A percentile compares a stretch with the other conserved stretches of the same genome.
Conservation (phyloP, 2,329 filamentous ascomycete genomes). For the Fusarium tjaetaba region DNA sequence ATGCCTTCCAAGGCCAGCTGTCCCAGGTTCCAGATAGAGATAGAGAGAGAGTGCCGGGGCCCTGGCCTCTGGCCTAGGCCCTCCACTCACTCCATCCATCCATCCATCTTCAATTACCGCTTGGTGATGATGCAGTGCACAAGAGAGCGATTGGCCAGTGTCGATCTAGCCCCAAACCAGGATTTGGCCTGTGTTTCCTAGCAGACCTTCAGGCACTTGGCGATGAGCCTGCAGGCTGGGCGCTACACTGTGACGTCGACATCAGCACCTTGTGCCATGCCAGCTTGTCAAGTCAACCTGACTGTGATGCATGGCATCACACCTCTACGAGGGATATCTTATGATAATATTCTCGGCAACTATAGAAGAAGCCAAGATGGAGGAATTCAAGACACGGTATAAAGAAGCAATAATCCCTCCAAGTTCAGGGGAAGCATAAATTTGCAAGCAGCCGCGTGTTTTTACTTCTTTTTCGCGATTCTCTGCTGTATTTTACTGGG, state of each 20-base stretch:
- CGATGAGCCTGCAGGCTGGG: slow-evolving; percentile 26
- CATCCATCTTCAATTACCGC: slow-evolving; percentile 14
- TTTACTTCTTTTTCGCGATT: neutral
- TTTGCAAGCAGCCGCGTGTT: neutral
- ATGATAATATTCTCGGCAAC: neutral
- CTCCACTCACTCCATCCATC: neutral
- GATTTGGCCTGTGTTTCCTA: slow-evolving; percentile 23
- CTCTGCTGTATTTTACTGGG: slow-evolving; percentile 1
- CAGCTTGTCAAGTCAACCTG: slow-evolving; percentile 20
- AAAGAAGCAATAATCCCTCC: neutral
- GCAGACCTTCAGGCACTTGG: slow-evolving; percentile 37
- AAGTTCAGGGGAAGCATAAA: neutral
- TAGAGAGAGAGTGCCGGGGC: neutral
- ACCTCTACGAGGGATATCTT: neutral
- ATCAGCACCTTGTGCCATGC: slow-evolving; percentile 29
- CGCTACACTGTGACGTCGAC: slow-evolving; percentile 39
- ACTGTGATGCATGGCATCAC: slow-evolving; percentile 18
- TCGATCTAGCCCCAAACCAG: slow-evolving; percentile 35
- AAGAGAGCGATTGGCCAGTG: slow-evolving; percentile 12
- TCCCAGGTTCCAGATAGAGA: neutral
- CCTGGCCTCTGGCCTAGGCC: neutral
- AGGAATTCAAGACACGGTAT: neutral
- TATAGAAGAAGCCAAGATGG: neutral
- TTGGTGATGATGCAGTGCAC: slow-evolving; percentile 5
- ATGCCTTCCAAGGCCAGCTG: slow-evolving; percentile 13